A percentile compares a stretch with the other conserved stretches of the same genome.
Conservation (phyloP, 495 filamentous ascomycete species). For the Aspergillus carlsbadensis region DNA sequence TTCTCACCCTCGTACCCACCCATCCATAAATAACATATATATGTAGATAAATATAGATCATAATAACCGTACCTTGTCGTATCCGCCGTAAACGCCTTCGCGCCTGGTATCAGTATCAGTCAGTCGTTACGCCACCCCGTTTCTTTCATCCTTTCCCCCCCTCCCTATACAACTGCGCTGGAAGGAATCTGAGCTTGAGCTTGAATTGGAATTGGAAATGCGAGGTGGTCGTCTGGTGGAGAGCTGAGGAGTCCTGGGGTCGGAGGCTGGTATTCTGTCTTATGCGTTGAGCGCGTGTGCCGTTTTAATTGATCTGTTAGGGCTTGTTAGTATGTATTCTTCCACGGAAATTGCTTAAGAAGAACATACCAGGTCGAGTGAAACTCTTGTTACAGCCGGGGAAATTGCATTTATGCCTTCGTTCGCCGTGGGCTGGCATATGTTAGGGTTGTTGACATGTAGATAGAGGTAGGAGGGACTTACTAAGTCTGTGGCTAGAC, state of each 20-base stretch:
- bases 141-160: background rate
- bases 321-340: background rate
- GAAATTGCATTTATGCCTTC: constrained; percentile 43
- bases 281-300: constrained; percentile 45
- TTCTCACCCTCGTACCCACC: no score
- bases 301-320: constrained; percentile 46
- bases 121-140: no score
- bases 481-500: constrained; percentile 49
- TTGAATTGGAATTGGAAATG: constrained; percentile 24
- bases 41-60: background rate
- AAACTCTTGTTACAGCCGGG: constrained; percentile 49
- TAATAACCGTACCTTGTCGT: background rate
- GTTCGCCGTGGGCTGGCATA: constrained; percentile 42
- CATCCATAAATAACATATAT: background rate
- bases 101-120: no score
- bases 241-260: background rate
- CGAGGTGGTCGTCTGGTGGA: constrained; percentile 2
- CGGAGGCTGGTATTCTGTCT: constrained; percentile 25
- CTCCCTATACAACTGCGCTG: constrained; percentile 20
- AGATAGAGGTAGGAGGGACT: constrained; percentile 3
- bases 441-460: constrained; percentile 15
- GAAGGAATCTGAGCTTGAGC: constrained; percentile 19
- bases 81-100: background rate
- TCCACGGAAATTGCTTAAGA: background rate
- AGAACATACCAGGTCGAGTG: constrained; percentile 43